A percentile compares a stretch with the other conserved stretches of the same genome.
Conservation (phyloP, 2,329 filamentous ascomycete species). For the Macroventuria anomochaeta region DNA sequence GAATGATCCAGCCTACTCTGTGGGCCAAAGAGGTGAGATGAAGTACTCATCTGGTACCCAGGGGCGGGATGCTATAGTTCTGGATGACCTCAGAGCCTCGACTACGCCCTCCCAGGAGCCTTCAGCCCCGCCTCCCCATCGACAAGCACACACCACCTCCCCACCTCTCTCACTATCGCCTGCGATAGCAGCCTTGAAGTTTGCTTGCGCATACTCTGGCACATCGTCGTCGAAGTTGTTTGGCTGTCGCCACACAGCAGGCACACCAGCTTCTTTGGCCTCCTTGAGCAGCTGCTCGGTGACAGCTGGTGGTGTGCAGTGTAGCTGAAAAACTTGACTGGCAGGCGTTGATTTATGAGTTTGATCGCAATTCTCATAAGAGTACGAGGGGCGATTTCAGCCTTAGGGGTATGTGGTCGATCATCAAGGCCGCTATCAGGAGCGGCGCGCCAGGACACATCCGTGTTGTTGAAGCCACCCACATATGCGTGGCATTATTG, state of each 20-base stretch:
- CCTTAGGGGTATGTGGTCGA: too few species aligned
- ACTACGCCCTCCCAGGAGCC: slow-evolving; percentile 45
- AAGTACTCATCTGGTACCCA: too few species aligned
- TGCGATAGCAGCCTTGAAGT: slow-evolving; percentile 74
- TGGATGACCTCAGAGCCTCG: too few species aligned
- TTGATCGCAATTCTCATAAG: too few species aligned
- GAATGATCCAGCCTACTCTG: too few species aligned
- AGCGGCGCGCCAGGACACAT: too few species aligned
- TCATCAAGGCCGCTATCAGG: too few species aligned
- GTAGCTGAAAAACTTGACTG: too few species aligned
- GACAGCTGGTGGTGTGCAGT: slow-evolving; percentile 79
- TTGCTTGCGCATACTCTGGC: slow-evolving; percentile 69
- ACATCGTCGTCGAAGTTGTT: slow-evolving; percentile 83
- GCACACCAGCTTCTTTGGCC: slow-evolving; percentile 74
- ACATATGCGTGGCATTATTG: background rate
- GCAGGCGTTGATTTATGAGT: too few species aligned
- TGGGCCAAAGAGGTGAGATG: too few species aligned
- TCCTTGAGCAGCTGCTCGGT: slow-evolving; percentile 78
- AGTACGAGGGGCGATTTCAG: too few species aligned
- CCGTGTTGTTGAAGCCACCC: background rate
- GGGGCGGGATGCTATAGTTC: too few species aligned
- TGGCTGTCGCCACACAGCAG: slow-evolving; percentile 73
- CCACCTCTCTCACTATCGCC: slow-evolving; percentile 42
- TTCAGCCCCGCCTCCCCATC: slow-evolving; percentile 49
- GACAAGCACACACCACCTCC: slow-evolving; percentile 52